Percentiles rank a stretch among this genome's conserved stretches.
These are phyloP conservation scores for Parsonsia alboflavescens DNA, from an alignment of 257 asterid genomes.

Conservation along the genomic window DNA sequence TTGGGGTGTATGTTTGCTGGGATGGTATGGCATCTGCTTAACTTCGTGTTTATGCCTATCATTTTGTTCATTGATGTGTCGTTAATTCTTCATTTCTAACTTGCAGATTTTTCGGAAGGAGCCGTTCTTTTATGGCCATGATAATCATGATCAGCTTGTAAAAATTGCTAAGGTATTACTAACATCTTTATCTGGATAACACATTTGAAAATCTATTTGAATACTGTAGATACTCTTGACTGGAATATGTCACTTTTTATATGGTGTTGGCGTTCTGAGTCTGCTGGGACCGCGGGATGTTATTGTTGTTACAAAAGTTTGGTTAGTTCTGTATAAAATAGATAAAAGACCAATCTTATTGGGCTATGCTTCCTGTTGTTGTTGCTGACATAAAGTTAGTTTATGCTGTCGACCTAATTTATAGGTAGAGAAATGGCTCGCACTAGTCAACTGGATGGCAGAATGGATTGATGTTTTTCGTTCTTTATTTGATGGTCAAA, in stretches of 20 bases:
- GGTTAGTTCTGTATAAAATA: neutral
- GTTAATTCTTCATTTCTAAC: neutral
- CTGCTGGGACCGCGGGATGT: neutral
- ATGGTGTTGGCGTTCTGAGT: neutral
- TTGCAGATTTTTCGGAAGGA: constrained; percentile 31
- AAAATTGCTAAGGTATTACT: constrained; percentile 31
- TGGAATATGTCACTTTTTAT: neutral
- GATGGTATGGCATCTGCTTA: constrained; percentile 23
- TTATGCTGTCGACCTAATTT: neutral
- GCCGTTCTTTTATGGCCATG: constrained; percentile 34
- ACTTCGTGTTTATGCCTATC: neutral
- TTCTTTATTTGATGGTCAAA: neutral
- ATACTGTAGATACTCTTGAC: neutral
- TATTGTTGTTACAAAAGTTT: neutral
- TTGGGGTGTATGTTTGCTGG: constrained; percentile 57
- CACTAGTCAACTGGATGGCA: neutral
- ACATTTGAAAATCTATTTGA: neutral
- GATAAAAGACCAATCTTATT: neutral
- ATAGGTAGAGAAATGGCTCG: neutral
- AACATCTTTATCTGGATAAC: neutral
- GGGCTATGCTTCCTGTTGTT: neutral
- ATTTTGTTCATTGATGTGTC: neutral
- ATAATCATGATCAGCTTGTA: constrained; percentile 32
- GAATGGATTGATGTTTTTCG: neutral
- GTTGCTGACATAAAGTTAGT: neutral